phyloP scores from a whole-genome alignment of 805 yeast species.

The Komagataella populi region DNA sequence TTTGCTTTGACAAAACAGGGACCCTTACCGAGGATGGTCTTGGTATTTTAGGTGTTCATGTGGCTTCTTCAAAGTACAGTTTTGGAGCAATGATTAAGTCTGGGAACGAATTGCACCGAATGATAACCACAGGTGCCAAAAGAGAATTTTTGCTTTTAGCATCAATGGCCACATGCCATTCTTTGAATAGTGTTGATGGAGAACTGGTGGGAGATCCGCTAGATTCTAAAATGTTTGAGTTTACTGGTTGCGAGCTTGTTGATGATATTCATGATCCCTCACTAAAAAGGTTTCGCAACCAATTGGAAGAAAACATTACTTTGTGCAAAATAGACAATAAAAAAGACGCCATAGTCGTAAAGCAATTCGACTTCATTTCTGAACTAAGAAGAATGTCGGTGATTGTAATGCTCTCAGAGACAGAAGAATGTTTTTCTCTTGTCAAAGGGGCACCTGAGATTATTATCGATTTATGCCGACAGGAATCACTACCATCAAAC shows the following conservation, averaged over 20 bases:
- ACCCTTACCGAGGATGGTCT: slow-evolving; percentile 95
- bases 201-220: slow-evolving; percentile 89
- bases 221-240: slow-evolving; percentile 87
- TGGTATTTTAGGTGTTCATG: slow-evolving; percentile 54
- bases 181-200: slow-evolving; percentile 64
- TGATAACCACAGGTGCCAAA: background rate
- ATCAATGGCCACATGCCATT: slow-evolving; percentile 72
- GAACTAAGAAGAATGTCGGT: slow-evolving; percentile 86
- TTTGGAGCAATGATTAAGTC: slow-evolving; percentile 11
- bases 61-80: slow-evolving; percentile 18
- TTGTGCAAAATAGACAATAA: slow-evolving; percentile 13
- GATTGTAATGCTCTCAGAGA: slow-evolving; percentile 19
- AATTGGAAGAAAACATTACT: slow-evolving; percentile 13
- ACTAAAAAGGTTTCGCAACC: slow-evolving; percentile 8
- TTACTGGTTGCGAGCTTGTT: slow-evolving; percentile 62
- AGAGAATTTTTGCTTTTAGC: slow-evolving; percentile 12
- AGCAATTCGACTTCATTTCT: slow-evolving; percentile 74
- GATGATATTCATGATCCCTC: slow-evolving; percentile 43
- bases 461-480: slow-evolving; percentile 62
- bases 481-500: slow-evolving; percentile 58
- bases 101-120: slow-evolving; percentile 5
- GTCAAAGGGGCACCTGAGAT: slow-evolving; percentile 98
- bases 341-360: slow-evolving; percentile 6
- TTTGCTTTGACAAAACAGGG: slow-evolving; percentile 96
- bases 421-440: slow-evolving; percentile 22